Evolutionary conservation across 2,329 filamentous ascomycete genomes (phyloP).

Genomic region (Drechslerella coelobrocha): DNA sequence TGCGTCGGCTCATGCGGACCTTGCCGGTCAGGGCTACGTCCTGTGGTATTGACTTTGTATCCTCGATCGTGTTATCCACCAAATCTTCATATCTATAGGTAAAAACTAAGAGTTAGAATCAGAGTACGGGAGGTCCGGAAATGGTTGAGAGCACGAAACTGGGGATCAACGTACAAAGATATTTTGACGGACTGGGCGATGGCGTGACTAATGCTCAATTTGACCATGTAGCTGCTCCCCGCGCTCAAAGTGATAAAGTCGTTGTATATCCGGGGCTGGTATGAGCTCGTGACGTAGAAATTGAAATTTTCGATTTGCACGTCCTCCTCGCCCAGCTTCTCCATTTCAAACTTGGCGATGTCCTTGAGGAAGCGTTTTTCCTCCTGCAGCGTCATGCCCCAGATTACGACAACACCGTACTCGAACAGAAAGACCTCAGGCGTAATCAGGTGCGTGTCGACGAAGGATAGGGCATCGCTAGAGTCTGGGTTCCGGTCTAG

Average conservation of each 20-base stretch:
- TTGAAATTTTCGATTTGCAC: slow-evolving; percentile 98
- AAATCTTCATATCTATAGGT: slow-evolving; percentile 74
- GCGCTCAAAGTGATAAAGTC: slow-evolving; percentile 96
- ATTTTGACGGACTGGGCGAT: slow-evolving; percentile 89
- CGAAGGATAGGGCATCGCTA: slow-evolving; percentile 56
- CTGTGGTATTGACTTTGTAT: slow-evolving; percentile 88
- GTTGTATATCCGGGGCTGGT: slow-evolving; percentile 98
- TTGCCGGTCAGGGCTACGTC: slow-evolving; percentile 93
- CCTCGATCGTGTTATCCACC: slow-evolving; percentile 89
- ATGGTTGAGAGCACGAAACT: not conserved
- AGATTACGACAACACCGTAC: slow-evolving; percentile 96
- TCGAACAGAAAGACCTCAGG: slow-evolving; percentile 96
- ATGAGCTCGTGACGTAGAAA: slow-evolving; percentile 98
- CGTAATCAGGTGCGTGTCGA: slow-evolving; percentile 66
- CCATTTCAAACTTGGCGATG: slow-evolving; percentile 89
- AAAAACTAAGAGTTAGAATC: not conserved
- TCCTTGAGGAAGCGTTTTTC: slow-evolving; percentile 92
- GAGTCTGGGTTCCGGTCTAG: slow-evolving; percentile 56
- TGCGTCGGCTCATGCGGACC: slow-evolving; percentile 81
- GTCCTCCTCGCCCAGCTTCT: slow-evolving; percentile 85
- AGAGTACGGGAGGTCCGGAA: too few species aligned
- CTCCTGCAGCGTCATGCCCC: slow-evolving; percentile 92
- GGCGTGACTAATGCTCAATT: slow-evolving; percentile 93
- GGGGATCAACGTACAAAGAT: slow-evolving; percentile 15
- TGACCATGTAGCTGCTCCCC: slow-evolving; percentile 97